These are phyloP conservation scores for Zygosaccharomyces lentus DNA, from an alignment of 805 yeast species.

Conservation along the genomic window DNA sequence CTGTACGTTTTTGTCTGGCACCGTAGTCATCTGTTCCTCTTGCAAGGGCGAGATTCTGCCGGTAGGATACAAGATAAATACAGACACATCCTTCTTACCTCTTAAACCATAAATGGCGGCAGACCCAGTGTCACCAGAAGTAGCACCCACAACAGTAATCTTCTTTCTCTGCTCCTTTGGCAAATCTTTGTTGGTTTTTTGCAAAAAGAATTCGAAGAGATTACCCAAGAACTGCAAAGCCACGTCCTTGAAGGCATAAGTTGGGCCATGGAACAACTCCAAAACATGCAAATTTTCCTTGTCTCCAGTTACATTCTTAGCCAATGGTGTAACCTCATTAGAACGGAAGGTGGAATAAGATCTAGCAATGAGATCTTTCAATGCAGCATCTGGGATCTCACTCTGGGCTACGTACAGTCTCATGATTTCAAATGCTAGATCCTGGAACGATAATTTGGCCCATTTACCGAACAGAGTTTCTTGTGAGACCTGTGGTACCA, in stretches of 20 bases:
- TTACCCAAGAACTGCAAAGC: constrained; percentile 98
- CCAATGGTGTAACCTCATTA: constrained; percentile 83
- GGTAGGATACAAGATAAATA: constrained; percentile 92
- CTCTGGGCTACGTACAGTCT: constrained; percentile 65
- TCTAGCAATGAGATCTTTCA: constrained; percentile 54
- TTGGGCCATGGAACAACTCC: constrained; percentile 98
- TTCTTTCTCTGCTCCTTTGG: constrained; percentile 61
- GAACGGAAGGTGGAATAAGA: constrained; percentile 91
- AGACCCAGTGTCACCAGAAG: constrained; percentile 98
- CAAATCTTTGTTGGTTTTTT: constrained; percentile 59
- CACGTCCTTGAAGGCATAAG: constrained; percentile 98
- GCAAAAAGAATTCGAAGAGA: constrained; percentile 85
- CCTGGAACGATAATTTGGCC: constrained; percentile 73
- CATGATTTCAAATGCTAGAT: constrained; percentile 82
- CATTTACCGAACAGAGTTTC: constrained; percentile 56
- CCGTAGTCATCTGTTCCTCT: constrained; percentile 98
- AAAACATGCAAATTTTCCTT: constrained; percentile 62
- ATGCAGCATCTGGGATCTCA: constrained; percentile 72
- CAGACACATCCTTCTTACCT: constrained; percentile 96
- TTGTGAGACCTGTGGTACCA: constrained; percentile 61
- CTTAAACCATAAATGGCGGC: constrained; percentile 98
- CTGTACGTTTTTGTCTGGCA: constrained; percentile 86
- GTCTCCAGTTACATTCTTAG: constrained; percentile 50
- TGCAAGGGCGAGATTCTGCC: constrained; percentile 97
- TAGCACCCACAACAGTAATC: constrained; percentile 97